Percentiles rank a stretch among this genome's conserved stretches.
These are phyloP conservation scores for Paramyrothecium roridum DNA, from an alignment of 2,329 filamentous ascomycete genomes.

Conservation along the genomic window DNA sequence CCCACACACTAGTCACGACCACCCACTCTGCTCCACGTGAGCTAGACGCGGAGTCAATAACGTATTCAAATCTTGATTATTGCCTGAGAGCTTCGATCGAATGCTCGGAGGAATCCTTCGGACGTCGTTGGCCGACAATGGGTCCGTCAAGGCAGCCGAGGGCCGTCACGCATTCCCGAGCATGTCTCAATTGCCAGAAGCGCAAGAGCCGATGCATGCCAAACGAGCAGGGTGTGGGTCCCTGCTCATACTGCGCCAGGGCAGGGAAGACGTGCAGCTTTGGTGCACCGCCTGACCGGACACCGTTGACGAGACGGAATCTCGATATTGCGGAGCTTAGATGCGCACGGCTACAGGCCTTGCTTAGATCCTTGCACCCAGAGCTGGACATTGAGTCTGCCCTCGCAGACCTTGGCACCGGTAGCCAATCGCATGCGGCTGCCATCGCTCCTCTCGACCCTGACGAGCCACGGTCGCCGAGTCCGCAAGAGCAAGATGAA, in stretches of 20 bases:
- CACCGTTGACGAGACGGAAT: conserved; percentile 30
- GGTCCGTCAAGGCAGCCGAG: no score
- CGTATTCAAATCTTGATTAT: no score
- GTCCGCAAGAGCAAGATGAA: conserved; percentile 1
- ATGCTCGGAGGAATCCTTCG: no score
- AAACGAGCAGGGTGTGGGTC: conserved; percentile 15
- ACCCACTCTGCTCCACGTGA: no score
- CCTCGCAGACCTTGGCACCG: conserved; percentile 1
- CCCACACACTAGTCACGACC: no score
- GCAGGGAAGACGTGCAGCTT: conserved; percentile 27
- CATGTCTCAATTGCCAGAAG: conserved; percentile 14
- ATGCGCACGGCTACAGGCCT: conserved; percentile 19
- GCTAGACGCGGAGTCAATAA: no score
- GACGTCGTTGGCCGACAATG: no score
- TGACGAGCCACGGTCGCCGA: neutral
- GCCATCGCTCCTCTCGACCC: neutral
- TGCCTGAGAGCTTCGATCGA: no score
- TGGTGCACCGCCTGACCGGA: conserved; percentile 26
- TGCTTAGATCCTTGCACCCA: conserved; percentile 22
- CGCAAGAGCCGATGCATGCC: conserved; percentile 17
- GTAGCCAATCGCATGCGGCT: neutral
- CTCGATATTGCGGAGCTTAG: conserved; percentile 25
- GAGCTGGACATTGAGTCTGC: conserved; percentile 19
- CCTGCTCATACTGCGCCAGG: conserved; percentile 18
- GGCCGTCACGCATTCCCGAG: no score